Base-by-base conservation (phyloP, 208 protist genomes). In the Porcisia hertigi region DNA sequence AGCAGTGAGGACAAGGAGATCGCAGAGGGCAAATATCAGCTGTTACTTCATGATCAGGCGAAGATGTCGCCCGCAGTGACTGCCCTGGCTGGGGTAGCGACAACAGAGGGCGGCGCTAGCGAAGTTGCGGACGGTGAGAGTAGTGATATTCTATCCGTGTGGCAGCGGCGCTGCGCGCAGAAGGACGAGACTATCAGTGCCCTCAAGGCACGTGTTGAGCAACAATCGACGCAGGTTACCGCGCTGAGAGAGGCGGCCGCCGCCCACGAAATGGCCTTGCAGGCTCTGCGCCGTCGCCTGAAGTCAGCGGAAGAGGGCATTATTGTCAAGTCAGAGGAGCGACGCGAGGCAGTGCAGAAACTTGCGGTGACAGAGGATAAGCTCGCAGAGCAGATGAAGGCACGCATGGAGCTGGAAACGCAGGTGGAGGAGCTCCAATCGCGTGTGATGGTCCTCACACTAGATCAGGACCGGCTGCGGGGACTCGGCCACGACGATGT, bases 301-400 rank as follows among this genome's bases (percentile, higher is more conserved):
- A 86, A 86, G 62, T 65, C 82, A 14, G 82, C 80, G 14, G 86
- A 93, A 52, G 86, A 92, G 72, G 80, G 80, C 14, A 54, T 94
- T 14, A 84, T 90, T 54, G 71, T 76, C 36, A 82, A 84, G 79
- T 72, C 85, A 55, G 74, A 82, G 6, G 89, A 96, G 75, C 75
- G 82, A 52, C 84, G 85, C 3, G 88, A 87, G 43, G 80, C 87
- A 2, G 64, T 87, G 66, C 79, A 92, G 64, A 81, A 89, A 69
- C 79, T 94, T 43, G 57, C 80, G 23, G 77, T 92, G 3, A 73
- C 73, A 23, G 85, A 94, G 75, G 89, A 94, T 67, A 89, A 86
- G 73, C 81, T 93, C 9, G 67, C 74, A 11, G 65, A 69, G 69
- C 82, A 90, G 79, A 77, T 83, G 53, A 84, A 86, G 66, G 77